phyloP scores from a whole-genome alignment of 2,329 filamentous ascomycete genomes.

The Lasiodiplodia gonubiensis region DNA sequence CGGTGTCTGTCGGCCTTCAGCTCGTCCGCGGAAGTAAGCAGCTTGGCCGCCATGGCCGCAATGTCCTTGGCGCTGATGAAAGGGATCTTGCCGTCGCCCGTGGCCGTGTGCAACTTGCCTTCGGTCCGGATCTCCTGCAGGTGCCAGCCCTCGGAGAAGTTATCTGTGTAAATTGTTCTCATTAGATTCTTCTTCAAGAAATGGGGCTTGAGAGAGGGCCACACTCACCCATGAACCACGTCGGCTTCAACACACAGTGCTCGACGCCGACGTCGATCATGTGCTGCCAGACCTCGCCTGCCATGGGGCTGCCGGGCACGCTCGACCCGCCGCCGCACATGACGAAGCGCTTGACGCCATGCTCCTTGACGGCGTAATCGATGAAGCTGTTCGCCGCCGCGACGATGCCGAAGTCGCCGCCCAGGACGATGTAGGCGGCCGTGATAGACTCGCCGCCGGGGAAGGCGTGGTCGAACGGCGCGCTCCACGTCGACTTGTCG shows the following conservation, averaged over 20 bases:
- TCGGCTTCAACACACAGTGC: conserved; percentile 48
- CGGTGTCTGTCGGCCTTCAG: conserved; percentile 43
- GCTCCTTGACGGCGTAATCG: conserved; percentile 41
- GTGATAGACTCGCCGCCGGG: conserved; percentile 27
- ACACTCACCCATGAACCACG: conserved; percentile 56
- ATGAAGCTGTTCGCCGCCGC: conserved; percentile 50
- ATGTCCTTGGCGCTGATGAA: conserved; percentile 57
- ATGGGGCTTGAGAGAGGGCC: too few species aligned
- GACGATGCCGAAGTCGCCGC: conserved; percentile 35
- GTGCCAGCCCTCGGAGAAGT: conserved; percentile 48
- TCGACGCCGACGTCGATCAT: conserved; percentile 47
- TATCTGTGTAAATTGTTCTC: conserved; percentile 44
- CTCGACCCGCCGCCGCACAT: conserved; percentile 49
- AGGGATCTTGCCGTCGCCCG: conserved; percentile 51
- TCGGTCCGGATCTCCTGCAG: conserved; percentile 45
- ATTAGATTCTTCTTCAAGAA: too few species aligned
- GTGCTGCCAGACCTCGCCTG: conserved; percentile 49
- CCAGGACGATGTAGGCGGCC: not conserved
- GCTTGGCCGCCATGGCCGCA: conserved; percentile 50
- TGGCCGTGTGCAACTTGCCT: conserved; percentile 52
- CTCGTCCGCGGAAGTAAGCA: conserved; percentile 46
- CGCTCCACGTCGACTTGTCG: conserved; percentile 43
- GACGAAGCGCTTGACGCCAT: conserved; percentile 53
- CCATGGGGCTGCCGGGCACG: conserved; percentile 36
- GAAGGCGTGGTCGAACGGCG: conserved; percentile 44